phyloP scores from a whole-genome alignment of 257 asterid species.

The Lithospermum erythrorhizon region DNA sequence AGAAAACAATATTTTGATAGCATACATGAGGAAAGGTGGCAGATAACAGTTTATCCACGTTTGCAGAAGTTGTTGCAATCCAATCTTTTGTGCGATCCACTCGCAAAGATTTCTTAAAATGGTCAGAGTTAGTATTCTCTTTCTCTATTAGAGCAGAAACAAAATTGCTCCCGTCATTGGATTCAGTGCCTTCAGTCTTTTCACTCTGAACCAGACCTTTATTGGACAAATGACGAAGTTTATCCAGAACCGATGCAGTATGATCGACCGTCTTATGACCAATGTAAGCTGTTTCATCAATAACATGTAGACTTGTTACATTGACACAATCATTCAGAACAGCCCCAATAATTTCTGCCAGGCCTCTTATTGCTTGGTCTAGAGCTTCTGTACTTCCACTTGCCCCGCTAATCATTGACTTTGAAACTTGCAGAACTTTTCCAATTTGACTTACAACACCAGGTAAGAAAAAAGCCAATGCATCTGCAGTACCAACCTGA shows the following conservation, averaged over 20 bases:
- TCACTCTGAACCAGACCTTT: constrained; percentile 25
- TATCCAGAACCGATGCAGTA: constrained; percentile 45
- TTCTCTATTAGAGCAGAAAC: constrained; percentile 20
- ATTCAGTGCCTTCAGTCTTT: constrained; percentile 20
- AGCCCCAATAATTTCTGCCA: constrained; percentile 61
- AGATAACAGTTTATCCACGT: constrained; percentile 63
- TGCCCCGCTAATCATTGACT: constrained; percentile 82
- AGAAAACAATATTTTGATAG: constrained; percentile 11
- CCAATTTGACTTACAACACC: constrained; percentile 92
- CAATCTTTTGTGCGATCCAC: constrained; percentile 66
- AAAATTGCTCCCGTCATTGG: constrained; percentile 16
- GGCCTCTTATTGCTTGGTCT: constrained; percentile 60
- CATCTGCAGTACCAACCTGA: constrained; percentile 94
- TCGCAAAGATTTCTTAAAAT: constrained; percentile 37
- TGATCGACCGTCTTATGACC: constrained; percentile 38
- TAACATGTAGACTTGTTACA: constrained; percentile 21
- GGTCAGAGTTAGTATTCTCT: constrained; percentile 16
- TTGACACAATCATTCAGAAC: constrained; percentile 54
- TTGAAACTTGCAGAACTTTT: constrained; percentile 69
- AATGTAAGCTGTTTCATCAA: constrained; percentile 19
- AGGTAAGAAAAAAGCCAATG: constrained; percentile 89
- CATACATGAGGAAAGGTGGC: constrained; percentile 88
- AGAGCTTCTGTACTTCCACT: constrained; percentile 78
- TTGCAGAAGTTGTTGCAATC: constrained; percentile 51
- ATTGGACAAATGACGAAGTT: constrained; percentile 60